Base-by-base conservation (phyloP, 2,329 filamentous ascomycete species). In the Parastagonospora nodorum region DNA sequence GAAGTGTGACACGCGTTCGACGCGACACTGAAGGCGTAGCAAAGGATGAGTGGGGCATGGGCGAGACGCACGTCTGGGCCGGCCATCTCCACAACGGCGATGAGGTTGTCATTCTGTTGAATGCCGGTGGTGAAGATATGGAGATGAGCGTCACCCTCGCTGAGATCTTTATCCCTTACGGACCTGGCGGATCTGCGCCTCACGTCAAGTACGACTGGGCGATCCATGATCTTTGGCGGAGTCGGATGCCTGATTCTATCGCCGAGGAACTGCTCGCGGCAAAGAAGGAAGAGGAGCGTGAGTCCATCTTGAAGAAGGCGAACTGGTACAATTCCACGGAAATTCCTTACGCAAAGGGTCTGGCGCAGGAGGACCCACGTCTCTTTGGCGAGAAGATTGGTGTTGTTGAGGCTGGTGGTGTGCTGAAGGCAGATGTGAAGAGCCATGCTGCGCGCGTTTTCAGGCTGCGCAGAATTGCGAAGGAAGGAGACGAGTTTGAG, bases 41-140 rank as follows among this genome's bases (percentile, higher is more conserved):
- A 12, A 59, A 63, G 32, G 61, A 66, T 19, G 53, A 60, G 28
- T 64, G 58, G 44, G 63, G 63, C 2, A 50, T 62, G 14, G 63
- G 63, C 10, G 63, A 66, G 45, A 66, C 60, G 4, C 61, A 63
- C 33, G 60, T 66, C 15, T 66, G 63, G 63, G 54, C 52, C 7
- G 61, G 63, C 2, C 50, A 63, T 9, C 45, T 66, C 0, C 54
- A 56, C 10, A 64, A 66, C 19, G 59, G 61, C 5, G 63, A 66
- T 24, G 45, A 62, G 28, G 61, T 38, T 15, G 59, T 66, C 8
- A 63, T 63, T n/a, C 37, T 66, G 1, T 28, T 64, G 16, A 66
- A 66, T 5, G 57, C 58, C 8, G 61, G 55, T 14, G 61, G 55
- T 7, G 51, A 58, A 28, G 55, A 59, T 35, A 47, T 53, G 2